Percentiles rank a stretch among this genome's conserved stretches.
phyloP scores from a whole-genome alignment of 1,284 basidiomycete genomes.

The Ganoderma sinense region DNA sequence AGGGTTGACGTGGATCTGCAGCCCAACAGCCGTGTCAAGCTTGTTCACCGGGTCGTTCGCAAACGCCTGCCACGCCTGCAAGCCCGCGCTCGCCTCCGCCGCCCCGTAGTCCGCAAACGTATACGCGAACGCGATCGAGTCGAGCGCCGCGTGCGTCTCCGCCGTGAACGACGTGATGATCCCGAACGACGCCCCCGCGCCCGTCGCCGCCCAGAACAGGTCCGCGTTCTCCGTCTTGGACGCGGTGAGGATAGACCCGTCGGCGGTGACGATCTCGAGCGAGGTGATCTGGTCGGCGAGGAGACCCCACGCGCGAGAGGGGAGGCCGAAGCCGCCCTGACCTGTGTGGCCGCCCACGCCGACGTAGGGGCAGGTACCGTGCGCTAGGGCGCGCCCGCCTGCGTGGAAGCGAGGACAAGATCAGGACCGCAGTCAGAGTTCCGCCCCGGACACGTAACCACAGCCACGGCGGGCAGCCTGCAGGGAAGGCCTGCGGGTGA shows the following conservation, averaged over 20 bases:
- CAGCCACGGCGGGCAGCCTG: not conserved
- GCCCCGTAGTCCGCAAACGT: conserved; percentile 15
- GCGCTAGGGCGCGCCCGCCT: conserved; percentile 16
- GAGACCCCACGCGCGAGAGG: conserved; percentile 18
- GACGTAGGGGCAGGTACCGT: conserved; percentile 21
- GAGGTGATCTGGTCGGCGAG: conserved; percentile 14
- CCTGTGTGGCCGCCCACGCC: conserved; percentile 17
- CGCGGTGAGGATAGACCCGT: conserved; percentile 8
- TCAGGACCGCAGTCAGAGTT: not conserved
- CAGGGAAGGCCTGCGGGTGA: not conserved
- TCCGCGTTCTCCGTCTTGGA: conserved; percentile 6
- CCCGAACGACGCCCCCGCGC: conserved; percentile 12
- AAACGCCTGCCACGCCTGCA: conserved; percentile 22
- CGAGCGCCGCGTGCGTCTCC: conserved; percentile 12
- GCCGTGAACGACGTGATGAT: conserved; percentile 13
- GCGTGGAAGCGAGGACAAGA: not conserved
- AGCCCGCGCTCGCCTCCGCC: conserved; percentile 12
- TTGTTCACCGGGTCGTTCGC: conserved; percentile 5
- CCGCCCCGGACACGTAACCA: not conserved
- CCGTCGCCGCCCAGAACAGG: conserved; percentile 16
- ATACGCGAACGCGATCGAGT: conserved; percentile 19
- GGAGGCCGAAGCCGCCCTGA: conserved; percentile 19
- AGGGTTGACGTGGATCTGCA: conserved; percentile 13
- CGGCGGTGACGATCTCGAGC: conserved; percentile 19
- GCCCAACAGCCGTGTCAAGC: conserved; percentile 15